phyloP scores from a whole-genome alignment of 768 basidiomycete genomes.

The Phanerodontia chrysosporium region DNA sequence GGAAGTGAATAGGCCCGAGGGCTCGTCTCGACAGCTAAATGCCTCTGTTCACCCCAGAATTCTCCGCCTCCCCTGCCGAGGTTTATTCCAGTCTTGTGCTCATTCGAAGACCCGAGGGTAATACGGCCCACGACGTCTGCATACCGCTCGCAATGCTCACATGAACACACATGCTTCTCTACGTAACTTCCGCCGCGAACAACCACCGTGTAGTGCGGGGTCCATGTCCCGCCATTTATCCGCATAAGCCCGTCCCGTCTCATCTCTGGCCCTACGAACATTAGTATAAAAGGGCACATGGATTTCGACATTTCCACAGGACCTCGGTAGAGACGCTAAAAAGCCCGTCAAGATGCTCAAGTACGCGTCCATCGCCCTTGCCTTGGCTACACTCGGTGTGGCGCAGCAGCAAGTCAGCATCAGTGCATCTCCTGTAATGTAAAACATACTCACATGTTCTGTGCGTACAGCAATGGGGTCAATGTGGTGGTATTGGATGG shows the following conservation, averaged over 20 bases:
- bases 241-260: neutral
- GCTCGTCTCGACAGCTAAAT: neutral
- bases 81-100: neutral
- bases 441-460: neutral
- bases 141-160: neutral
- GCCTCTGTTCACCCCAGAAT: neutral
- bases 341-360: slow-evolving; percentile 18
- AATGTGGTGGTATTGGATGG: slow-evolving; percentile 27
- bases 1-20: neutral
- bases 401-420: slow-evolving; percentile 21
- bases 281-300: neutral
- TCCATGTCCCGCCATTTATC: slow-evolving; percentile 7
- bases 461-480: slow-evolving; percentile 19
- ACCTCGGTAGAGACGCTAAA: neutral
- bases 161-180: neutral
- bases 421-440: neutral
- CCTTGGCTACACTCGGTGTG: slow-evolving; percentile 17
- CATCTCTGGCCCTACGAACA: neutral
- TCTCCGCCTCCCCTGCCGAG: neutral
- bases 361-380: slow-evolving; percentile 18
- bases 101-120: neutral
- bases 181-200: neutral
- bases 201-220: neutral
- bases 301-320: neutral
- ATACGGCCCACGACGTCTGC: neutral